Conservation (phyloP, 208 protist genomes). For the Leishmania amazonensis region DNA sequence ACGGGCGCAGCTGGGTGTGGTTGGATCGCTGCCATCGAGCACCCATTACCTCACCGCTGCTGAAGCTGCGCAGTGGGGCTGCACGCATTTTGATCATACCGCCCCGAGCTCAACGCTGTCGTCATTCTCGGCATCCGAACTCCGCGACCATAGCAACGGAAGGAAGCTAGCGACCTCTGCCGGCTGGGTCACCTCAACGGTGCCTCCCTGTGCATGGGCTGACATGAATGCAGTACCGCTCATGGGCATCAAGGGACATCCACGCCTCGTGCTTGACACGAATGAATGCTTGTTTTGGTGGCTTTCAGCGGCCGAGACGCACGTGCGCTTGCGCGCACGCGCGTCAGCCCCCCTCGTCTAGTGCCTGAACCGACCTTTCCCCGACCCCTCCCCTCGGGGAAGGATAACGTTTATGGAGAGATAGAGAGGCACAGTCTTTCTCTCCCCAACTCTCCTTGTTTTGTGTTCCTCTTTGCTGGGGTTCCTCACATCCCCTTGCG, state of each 20-base stretch:
- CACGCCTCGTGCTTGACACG: conserved; percentile 39
- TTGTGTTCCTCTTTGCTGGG: background rate
- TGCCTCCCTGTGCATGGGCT: background rate
- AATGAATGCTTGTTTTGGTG: conserved; percentile 70
- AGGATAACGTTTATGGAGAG: background rate
- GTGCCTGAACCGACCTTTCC: background rate
- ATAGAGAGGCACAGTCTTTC: background rate
- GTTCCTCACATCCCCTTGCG: background rate
- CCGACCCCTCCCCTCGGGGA: too few relatives aligned
- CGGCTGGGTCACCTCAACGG: background rate
- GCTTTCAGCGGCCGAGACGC: conserved; percentile 52
- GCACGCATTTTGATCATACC: background rate
- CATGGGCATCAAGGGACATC: conserved; percentile 43
- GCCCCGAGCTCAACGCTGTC: background rate
- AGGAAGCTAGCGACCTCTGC: background rate
- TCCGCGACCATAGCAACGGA: background rate
- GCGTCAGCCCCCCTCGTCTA: background rate
- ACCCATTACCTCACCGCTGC: conserved; percentile 24
- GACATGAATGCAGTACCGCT: conserved; percentile 8
- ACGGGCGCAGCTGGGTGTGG: conserved; percentile 10
- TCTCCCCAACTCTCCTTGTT: background rate
- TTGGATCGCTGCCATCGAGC: conserved; percentile 21
- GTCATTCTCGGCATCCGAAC: background rate
- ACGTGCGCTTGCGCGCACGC: conserved; percentile 36
- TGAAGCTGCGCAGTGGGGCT: conserved; percentile 13